These are phyloP conservation scores for Aspergillus sparsus DNA, from an alignment of 495 filamentous ascomycete species.

Conservation along the genomic window DNA sequence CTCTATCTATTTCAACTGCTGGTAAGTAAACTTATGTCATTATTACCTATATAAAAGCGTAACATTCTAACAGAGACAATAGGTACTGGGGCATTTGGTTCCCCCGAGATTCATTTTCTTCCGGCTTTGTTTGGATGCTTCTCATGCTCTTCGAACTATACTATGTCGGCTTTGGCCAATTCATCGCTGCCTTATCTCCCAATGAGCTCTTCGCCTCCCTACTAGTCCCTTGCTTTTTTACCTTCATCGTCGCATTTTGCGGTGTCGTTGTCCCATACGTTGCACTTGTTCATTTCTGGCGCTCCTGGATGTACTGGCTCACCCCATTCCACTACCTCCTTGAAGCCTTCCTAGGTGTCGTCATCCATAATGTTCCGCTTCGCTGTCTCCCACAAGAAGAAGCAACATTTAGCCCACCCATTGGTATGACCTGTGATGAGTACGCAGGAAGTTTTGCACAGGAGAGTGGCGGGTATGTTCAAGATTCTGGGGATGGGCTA, in stretches of 20 bases:
- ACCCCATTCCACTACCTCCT: conserved; percentile 67
- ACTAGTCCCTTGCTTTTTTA: conserved; percentile 66
- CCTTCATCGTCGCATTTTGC: conserved; percentile 63
- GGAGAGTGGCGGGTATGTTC: conserved; percentile 54
- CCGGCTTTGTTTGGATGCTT: conserved; percentile 58
- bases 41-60: neutral
- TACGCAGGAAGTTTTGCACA: conserved; percentile 49
- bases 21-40: conserved; percentile 38
- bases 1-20: conserved; percentile 58
- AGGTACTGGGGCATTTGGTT: conserved; percentile 57
- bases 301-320: conserved; percentile 69
- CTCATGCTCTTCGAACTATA: conserved; percentile 71
- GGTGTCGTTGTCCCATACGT: conserved; percentile 61
- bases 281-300: conserved; percentile 60
- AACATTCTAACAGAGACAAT: conserved; percentile 1
- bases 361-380: conserved; percentile 57
- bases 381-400: conserved; percentile 57
- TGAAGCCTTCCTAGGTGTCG: conserved; percentile 54
- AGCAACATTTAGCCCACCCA: conserved; percentile 55
- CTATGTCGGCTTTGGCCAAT: conserved; percentile 73
- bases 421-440: conserved; percentile 50
- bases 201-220: conserved; percentile 72
- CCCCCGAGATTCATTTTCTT: conserved; percentile 52
- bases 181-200: conserved; percentile 71
- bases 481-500: conserved; percentile 40